Conservation (phyloP, 2,329 filamentous ascomycete genomes). For the Raffaelea ambrosiae region DNA sequence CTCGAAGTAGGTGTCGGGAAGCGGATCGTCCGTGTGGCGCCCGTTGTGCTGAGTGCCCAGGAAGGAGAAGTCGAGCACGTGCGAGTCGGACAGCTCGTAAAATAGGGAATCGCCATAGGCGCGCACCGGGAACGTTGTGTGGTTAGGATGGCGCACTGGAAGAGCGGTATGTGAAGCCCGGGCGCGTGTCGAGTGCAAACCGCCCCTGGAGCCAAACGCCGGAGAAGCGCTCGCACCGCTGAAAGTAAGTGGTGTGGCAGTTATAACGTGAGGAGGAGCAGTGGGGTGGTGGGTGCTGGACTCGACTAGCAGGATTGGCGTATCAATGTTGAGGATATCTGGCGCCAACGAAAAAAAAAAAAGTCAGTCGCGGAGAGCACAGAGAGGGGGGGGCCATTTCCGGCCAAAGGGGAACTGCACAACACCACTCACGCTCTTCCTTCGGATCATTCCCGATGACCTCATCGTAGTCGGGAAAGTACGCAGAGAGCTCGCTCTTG, state of each 20-base stretch:
- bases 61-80: constrained; percentile 48
- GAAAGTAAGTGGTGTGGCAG: constrained; percentile 16
- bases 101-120: constrained; percentile 49
- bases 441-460: constrained; percentile 79
- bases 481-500: constrained; percentile 84
- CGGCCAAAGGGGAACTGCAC: neutral
- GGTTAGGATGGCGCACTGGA: constrained; percentile 10
- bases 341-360: constrained; percentile 7
- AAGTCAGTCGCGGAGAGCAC: neutral
- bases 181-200: too few relatives aligned
- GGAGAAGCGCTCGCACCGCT: too few relatives aligned
- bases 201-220: too few relatives aligned
- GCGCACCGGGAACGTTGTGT: constrained; percentile 30
- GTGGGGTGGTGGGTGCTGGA: constrained; percentile 24
- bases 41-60: constrained; percentile 37
- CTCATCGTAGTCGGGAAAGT: constrained; percentile 92
- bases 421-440: constrained; percentile 58
- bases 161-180: neutral
- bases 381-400: too few relatives aligned
- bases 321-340: constrained; percentile 69
- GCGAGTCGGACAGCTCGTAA: constrained; percentile 45
- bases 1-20: constrained; percentile 47
- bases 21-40: constrained; percentile 40
- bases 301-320: constrained; percentile 64
- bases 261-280: constrained; percentile 10